Conservation (phyloP, 306 rosid species). For the Oxytropis ochrocephala region DNA sequence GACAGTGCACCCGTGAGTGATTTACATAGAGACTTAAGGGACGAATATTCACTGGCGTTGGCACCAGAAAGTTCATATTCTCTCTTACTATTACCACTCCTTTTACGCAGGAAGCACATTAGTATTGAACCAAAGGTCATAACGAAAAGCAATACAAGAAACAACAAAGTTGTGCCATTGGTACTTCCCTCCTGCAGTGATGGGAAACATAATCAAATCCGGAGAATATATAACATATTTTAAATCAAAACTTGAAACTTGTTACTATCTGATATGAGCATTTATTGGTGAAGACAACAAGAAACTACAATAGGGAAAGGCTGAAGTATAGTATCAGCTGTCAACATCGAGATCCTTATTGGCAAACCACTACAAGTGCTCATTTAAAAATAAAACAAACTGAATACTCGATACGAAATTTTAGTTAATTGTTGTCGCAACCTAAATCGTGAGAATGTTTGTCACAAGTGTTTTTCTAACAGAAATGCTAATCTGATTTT, state of each 20-base stretch:
- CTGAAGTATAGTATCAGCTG: neutral
- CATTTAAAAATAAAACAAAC: too few relatives aligned
- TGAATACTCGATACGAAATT: too few relatives aligned
- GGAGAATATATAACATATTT: neutral
- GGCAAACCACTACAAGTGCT: neutral
- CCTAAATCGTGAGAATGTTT: too few relatives aligned
- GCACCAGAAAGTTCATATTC: conserved; percentile 31
- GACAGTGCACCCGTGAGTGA: conserved; percentile 50
- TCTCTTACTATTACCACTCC: conserved; percentile 33
- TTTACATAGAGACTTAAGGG: conserved; percentile 47
- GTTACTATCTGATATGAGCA: neutral
- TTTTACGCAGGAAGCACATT: conserved; percentile 69
- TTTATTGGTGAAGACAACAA: neutral
- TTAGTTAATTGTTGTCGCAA: too few relatives aligned
- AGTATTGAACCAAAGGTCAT: conserved; percentile 71
- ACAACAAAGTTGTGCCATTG: conserved; percentile 59
- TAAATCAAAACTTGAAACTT: conserved; percentile 10
- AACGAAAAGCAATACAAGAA: conserved; percentile 63
- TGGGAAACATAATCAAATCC: conserved; percentile 16
- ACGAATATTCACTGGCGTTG: conserved; percentile 33
- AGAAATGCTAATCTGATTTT: neutral
- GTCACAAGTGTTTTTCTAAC: neutral
- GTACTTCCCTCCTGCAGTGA: conserved; percentile 61
- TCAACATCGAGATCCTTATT: conserved; percentile 1
- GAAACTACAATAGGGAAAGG: neutral